Base-by-base conservation (phyloP, 1,284 basidiomycete genomes). In the Sphagnurus paluster region DNA sequence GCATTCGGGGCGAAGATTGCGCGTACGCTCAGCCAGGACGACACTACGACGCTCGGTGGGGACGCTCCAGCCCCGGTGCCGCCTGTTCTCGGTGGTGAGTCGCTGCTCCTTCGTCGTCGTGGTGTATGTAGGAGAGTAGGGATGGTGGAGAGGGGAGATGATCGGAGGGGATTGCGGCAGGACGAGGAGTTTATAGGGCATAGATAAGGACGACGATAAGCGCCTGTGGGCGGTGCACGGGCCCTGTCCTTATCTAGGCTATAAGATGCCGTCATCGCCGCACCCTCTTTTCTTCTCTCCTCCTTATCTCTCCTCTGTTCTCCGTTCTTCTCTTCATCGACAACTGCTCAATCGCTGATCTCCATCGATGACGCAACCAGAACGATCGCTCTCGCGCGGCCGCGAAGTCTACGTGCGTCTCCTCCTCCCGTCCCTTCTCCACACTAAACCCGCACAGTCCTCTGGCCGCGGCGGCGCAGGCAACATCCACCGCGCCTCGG, bases 401-500 rank as follows among this genome's bases (percentile, higher is more conserved):
- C 17, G 28, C 14, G 30, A 34, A 9, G 34, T 47, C 29, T 28
- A 41, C 8, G 45, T 51, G 23, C 7, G 33, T n/a, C 23, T 7
- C 4, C 13, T 28, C 25, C 24, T 25, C 14, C 16, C 9, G 8
- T 39, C 24, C 19, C 4, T 16, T 14, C 37, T 17, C 25, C n/a
- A 5, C 5, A 20, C 8, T 19, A n/a, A n/a, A n/a, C 19, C 4
- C n/a, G 16, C 82, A 75, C 66, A 70, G 47, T 84, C 82, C 4
- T 79, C 78, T 16, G 84, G 85, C 4, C 71, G 86, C 49, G 86
- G 86, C 2, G 85, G 86, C 9, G 52, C 73, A 9, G 86, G 86
- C 28, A 89, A 88, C 64, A 80, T 87, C 46, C 74, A 75, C 47
- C 69, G 61, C 4, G 49, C 76, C 5, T 77, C 78, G 35, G 50